A percentile compares a stretch with the other conserved stretches of the same genome.
These are phyloP conservation scores for Trichoderma sp. DNA, from an alignment of 2,329 filamentous ascomycete genomes.

Conservation along the genomic window DNA sequence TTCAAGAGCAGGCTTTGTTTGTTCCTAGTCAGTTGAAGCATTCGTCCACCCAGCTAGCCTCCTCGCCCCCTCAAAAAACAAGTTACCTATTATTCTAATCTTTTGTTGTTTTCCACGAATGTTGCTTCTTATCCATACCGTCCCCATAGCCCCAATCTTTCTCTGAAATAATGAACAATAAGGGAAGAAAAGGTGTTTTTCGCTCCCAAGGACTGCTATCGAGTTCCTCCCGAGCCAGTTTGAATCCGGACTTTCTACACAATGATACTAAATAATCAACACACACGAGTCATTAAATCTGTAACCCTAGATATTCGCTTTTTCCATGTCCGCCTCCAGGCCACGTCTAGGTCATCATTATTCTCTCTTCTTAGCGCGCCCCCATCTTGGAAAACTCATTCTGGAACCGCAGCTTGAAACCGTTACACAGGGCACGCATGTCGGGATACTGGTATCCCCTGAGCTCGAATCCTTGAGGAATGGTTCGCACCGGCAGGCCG, in stretches of 20 bases:
- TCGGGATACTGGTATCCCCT: slow-evolving; percentile 87
- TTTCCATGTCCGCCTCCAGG: not conserved
- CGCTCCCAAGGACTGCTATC: slow-evolving; percentile 1
- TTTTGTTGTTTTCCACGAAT: slow-evolving; percentile 2
- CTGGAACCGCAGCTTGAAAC: slow-evolving; percentile 82
- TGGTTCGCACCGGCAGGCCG: slow-evolving; percentile 82
- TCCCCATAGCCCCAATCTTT: not conserved
- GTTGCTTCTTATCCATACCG: not conserved
- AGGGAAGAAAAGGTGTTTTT: not conserved
- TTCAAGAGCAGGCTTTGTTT: not conserved
- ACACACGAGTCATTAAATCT: slow-evolving; percentile 16
- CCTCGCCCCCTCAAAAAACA: not conserved
- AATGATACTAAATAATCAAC: slow-evolving; percentile 11
- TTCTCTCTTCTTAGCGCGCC: slow-evolving; percentile 26
- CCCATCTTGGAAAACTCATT: slow-evolving; percentile 63
- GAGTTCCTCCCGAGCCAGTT: slow-evolving; percentile 9
- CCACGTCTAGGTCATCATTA: not conserved
- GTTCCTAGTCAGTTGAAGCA: not conserved
- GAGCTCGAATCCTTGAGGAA: slow-evolving; percentile 91
- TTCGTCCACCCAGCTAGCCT: not conserved
- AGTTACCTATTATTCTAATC: slow-evolving; percentile 3
- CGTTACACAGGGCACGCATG: slow-evolving; percentile 93
- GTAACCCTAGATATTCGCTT: slow-evolving; percentile 21
- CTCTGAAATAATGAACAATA: slow-evolving; percentile 1
- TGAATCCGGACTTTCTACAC: slow-evolving; percentile 14